Conservation (phyloP, 202 grass and related monocot species). For the Brachypodium distachyon region DNA sequence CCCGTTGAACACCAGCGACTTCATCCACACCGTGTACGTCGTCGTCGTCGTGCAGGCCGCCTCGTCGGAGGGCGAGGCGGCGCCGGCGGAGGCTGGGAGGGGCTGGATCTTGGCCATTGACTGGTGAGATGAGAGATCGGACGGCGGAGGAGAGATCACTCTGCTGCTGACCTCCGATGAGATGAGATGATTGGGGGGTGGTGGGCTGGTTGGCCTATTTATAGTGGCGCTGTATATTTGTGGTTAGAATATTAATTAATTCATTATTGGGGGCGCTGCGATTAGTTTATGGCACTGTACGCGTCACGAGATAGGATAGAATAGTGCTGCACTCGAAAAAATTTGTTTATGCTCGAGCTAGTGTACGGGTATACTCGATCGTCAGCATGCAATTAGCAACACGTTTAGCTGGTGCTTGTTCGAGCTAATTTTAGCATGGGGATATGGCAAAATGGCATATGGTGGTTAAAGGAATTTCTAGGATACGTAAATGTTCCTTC, state of each 20-base stretch:
- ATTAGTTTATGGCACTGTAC: slow-evolving; percentile 2
- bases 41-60: too few species aligned
- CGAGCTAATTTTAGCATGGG: background rate
- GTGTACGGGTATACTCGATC: too few species aligned
- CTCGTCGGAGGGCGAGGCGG: background rate
- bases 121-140: background rate
- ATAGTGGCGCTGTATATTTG: background rate
- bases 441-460: background rate
- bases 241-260: too few species aligned
- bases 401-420: slow-evolving; percentile 8
- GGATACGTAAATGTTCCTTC: background rate
- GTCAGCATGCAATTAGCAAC: background rate
- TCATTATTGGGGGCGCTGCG: too few species aligned
- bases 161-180: background rate
- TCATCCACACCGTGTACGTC: slow-evolving; percentile 51
- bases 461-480: background rate
- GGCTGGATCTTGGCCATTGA: slow-evolving; percentile 53
- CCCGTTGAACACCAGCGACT: slow-evolving; percentile 51
- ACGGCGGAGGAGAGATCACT: background rate
- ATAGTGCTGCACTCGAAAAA: background rate
- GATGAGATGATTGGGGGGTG: background rate
- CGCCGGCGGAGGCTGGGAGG: background rate
- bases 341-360: slow-evolving; percentile 24
- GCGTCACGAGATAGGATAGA: slow-evolving; percentile 6
- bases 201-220: background rate